Base-by-base conservation (phyloP, 495 filamentous ascomycete species). In the Neurospora sp. region DNA sequence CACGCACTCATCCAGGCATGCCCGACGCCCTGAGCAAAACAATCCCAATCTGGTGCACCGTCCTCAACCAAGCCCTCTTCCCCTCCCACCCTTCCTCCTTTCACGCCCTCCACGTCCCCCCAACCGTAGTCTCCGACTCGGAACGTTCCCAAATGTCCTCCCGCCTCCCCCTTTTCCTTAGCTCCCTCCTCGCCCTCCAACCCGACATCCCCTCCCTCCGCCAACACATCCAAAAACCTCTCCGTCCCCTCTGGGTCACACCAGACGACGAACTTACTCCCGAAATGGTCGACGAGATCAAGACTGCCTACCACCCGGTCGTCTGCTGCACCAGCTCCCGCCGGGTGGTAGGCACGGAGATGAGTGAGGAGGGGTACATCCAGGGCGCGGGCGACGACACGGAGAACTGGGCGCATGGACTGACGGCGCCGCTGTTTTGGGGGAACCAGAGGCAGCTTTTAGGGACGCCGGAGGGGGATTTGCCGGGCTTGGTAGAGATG, bases 1-100 rank as follows among this genome's bases (percentile, higher is more conserved):
- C 68, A 68, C 70, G 75, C 9, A 37, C 40, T 44, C 41, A 38
- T 70, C 71, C 72, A 91, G 89, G 89, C 73, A 96, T 97, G 88
- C 94, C 96, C 5, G 96, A 99, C 83, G 93, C 95, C 27, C 84
- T 99, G 9, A 91, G 90, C 74, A 98, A 98, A 82, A 99, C 96
- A 0, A 82, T 99, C 7, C 96, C 96, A 0, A 94, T 97, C 72
- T 99, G 96, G 96, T 92, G 91, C 79, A 87, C 88, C 53, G 92
- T 97, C 14, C 77, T 97, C 72, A 98, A 98, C 79, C 84, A 87
- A 37, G 81, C 89, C n/a, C 81, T 97, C 22, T 97, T 97, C 79
- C 91, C 91, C 1, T 81, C 86, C 8, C 68, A 40, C 9, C 14
- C 83, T 8, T 16, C 79, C 71, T 35, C 78, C 75, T 72, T 81